Evolutionary conservation across 2,329 filamentous ascomycete genomes (phyloP).

Genomic region (Corynespora cassiicola): DNA sequence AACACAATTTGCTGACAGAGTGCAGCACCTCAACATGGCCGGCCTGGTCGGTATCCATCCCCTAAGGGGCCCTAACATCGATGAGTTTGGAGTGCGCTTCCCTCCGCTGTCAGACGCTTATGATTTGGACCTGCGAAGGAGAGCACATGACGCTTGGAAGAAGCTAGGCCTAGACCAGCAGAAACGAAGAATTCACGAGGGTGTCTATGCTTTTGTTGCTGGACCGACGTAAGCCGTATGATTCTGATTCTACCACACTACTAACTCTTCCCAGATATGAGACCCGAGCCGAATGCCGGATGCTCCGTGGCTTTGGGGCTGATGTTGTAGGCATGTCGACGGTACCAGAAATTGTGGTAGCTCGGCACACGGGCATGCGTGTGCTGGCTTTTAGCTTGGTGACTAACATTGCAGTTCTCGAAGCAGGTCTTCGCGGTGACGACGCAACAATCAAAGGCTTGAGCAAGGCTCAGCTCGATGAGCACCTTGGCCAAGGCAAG

Average conservation of each 20-base stretch:
- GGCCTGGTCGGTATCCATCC: conserved; percentile 68
- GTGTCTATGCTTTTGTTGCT: conserved; percentile 69
- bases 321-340: conserved; percentile 76
- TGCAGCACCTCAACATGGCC: conserved; percentile 67
- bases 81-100: conserved; percentile 68
- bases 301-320: conserved; percentile 67
- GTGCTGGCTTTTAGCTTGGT: conserved; percentile 71
- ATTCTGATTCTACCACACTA: conserved; percentile 7
- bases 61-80: conserved; percentile 66
- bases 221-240: conserved; percentile 61
- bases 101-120: conserved; percentile 71
- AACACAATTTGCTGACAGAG: conserved; percentile 19
- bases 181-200: conserved; percentile 65
- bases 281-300: conserved; percentile 69
- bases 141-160: conserved; percentile 64
- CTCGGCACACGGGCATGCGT: conserved; percentile 67
- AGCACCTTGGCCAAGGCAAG: conserved; percentile 63
- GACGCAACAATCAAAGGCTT: conserved; percentile 60
- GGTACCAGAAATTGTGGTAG: conserved; percentile 71
- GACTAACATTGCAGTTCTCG: conserved; percentile 68
- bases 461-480: conserved; percentile 58
- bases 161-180: conserved; percentile 54
- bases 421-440: conserved; percentile 65
- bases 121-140: conserved; percentile 65
- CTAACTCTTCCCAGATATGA: conserved; percentile 59